Conservation (phyloP, 2,329 filamentous ascomycete species). For the Lachnellula hyalina region DNA sequence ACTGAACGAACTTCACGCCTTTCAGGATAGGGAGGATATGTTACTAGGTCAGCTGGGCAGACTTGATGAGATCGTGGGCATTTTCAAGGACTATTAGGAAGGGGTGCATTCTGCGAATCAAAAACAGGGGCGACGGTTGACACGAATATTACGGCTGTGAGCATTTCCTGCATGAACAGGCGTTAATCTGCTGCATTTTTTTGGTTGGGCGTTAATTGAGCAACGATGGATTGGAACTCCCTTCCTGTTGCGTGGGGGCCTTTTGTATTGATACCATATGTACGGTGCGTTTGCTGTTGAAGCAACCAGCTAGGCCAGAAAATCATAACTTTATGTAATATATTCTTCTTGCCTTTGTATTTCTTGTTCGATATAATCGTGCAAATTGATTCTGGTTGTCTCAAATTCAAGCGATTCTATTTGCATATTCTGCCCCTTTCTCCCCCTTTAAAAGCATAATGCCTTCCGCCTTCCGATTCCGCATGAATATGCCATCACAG, state of each 20-base stretch:
- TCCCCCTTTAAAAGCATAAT: too few relatives aligned
- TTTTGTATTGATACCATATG: constrained; percentile 10
- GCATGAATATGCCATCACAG: too few relatives aligned
- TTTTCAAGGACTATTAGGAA: constrained; percentile 69
- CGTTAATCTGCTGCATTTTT: constrained; percentile 17
- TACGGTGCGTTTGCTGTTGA: not conserved
- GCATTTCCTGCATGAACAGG: constrained; percentile 16
- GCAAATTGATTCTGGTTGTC: too few relatives aligned
- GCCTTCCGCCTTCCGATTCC: too few relatives aligned
- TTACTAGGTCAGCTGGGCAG: constrained; percentile 73
- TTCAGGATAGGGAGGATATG: constrained; percentile 63
- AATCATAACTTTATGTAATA: too few relatives aligned
- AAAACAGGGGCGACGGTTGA: constrained; percentile 1
- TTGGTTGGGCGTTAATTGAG: constrained; percentile 12
- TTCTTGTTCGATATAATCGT: too few relatives aligned
- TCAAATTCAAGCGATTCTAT: too few relatives aligned
- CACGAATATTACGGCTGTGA: constrained; percentile 10
- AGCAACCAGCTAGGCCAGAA: not conserved
- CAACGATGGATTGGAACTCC: constrained; percentile 3
- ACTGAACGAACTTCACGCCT: constrained; percentile 54
- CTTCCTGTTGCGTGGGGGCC: not conserved
- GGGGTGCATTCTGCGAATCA: not conserved
- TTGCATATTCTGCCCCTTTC: too few relatives aligned
- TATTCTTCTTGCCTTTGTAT: too few relatives aligned
- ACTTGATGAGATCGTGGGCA: constrained; percentile 77